phyloP scores from a whole-genome alignment of 805 yeast genomes.

The Teunomyces kruisii region DNA sequence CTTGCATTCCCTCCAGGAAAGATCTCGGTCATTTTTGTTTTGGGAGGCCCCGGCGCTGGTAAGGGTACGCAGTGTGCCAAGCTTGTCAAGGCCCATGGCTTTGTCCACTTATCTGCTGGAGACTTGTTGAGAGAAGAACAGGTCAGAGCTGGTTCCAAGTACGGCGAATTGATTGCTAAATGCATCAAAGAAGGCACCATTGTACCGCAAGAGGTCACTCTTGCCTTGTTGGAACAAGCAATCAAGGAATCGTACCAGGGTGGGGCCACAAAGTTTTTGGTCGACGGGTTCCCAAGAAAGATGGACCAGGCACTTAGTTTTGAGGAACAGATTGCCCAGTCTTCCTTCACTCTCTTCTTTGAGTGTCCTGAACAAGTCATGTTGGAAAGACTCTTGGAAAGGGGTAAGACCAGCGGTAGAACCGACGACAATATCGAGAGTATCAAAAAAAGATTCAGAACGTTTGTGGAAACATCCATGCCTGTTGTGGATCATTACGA shows the following conservation, averaged over 20 bases:
- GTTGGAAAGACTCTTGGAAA: conserved; percentile 79
- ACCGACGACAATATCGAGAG: conserved; percentile 90
- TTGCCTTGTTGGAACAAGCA: conserved; percentile 79
- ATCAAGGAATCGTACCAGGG: conserved; percentile 51
- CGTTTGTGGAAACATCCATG: conserved; percentile 84
- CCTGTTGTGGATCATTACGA: conserved; percentile 89
- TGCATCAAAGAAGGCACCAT: conserved; percentile 85
- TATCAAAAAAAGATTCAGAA: conserved; percentile 83
- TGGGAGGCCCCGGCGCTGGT: conserved; percentile 98
- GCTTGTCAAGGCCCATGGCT: conserved; percentile 75
- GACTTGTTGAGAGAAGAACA: conserved; percentile 94
- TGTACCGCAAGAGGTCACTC: conserved; percentile 91
- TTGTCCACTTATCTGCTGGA: conserved; percentile 93
- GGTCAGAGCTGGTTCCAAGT: conserved; percentile 73
- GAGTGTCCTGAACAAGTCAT: conserved; percentile 82
- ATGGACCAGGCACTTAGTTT: conserved; percentile 98
- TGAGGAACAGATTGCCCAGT: conserved; percentile 72
- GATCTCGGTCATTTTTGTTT: conserved; percentile 80
- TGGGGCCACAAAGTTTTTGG: conserved; percentile 67
- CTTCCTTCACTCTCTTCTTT: conserved; percentile 69
- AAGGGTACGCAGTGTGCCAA: conserved; percentile 95
- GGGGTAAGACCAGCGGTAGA: conserved; percentile 95
- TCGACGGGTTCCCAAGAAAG: conserved; percentile 97
- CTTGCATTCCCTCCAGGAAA: conserved; percentile 60
- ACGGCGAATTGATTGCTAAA: conserved; percentile 80